Base-by-base conservation (phyloP, 2,329 filamentous ascomycete genomes). In the Fusarium sp. region DNA sequence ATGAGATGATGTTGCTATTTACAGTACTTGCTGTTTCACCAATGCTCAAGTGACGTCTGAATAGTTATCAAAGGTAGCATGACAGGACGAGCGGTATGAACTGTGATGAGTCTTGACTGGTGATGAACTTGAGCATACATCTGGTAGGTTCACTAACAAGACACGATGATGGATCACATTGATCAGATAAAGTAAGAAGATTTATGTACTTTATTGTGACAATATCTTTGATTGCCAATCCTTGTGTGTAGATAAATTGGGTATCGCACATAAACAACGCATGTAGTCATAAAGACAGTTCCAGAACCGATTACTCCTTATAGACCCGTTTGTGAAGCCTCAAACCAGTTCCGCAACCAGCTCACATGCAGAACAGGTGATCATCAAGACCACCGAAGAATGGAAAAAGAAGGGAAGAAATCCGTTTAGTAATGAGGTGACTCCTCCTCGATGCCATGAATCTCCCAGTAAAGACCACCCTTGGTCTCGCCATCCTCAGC, bases 261-360 rank as follows among this genome's bases (percentile, higher is more conserved):
- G 67, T 69, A 70, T 70, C 67, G 67, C 37, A 71, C 58, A 53
- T 61, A 47, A 64, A 61, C 40, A 64, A 61, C 47, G 58, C 66
- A 51, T 61, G 13, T 20, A 53, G 59, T 68, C 67, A 52, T 70
- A 27, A 57, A 52, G 57, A 67, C 51, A 48, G 51, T 63, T 54
- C 48, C 42, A 63, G 29, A 66, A 62, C 51, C 12, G 40, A 37
- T 52, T 42, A 42, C 14, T 29, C 52, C 27, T 24, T 47, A 44
- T 37, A 34, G 48, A 51, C 40, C 37, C n/a, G 34, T 46, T 24
- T 14, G 42, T 42, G 13, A 11, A 44, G 56, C 61, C 45, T 59
- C 49, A 32, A 55, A 61, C 46, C 44, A 29, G 24, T 32, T 40
- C 40, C 14, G 51, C 25, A 46, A 37, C 60, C 32, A 44, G n/a